Conservation (phyloP, 768 basidiomycete genomes). For the Mycena venus region DNA sequence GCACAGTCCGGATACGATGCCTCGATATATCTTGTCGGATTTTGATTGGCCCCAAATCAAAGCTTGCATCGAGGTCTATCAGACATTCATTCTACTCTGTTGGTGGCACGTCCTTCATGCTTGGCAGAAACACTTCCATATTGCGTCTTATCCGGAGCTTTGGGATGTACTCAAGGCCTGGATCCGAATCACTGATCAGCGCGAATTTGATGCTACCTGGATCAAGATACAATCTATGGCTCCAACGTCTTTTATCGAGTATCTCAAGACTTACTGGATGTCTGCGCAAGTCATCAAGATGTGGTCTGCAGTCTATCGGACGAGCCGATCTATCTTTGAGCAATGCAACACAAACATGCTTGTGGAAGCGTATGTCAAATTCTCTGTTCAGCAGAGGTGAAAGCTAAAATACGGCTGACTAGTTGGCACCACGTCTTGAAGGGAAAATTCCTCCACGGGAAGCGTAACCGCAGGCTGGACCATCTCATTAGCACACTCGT, state of each 20-base stretch:
- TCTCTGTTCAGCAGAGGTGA: too few relatives aligned
- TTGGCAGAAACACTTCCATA: background rate
- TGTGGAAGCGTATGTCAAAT: background rate
- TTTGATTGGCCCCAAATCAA: background rate
- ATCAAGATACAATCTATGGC: background rate
- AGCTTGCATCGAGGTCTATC: background rate
- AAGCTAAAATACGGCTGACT: too few relatives aligned
- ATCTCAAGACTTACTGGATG: background rate
- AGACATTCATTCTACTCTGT: background rate
- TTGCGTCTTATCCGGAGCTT: background rate
- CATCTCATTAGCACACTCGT: too few relatives aligned
- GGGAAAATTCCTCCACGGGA: too few relatives aligned
- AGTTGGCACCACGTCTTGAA: too few relatives aligned
- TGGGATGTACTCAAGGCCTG: background rate
- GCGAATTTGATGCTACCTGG: background rate
- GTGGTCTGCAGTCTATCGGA: background rate
- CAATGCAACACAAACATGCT: conserved; percentile 1
- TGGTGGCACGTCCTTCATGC: background rate
- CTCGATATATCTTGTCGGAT: background rate
- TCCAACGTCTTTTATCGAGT: too few relatives aligned
- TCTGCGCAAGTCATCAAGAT: background rate
- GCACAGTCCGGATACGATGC: background rate
- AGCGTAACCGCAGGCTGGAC: too few relatives aligned
- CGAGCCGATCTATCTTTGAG: background rate
- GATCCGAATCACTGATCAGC: background rate